These are phyloP conservation scores for Claviceps monticola DNA, from an alignment of 2,329 filamentous ascomycete genomes.

Conservation along the genomic window DNA sequence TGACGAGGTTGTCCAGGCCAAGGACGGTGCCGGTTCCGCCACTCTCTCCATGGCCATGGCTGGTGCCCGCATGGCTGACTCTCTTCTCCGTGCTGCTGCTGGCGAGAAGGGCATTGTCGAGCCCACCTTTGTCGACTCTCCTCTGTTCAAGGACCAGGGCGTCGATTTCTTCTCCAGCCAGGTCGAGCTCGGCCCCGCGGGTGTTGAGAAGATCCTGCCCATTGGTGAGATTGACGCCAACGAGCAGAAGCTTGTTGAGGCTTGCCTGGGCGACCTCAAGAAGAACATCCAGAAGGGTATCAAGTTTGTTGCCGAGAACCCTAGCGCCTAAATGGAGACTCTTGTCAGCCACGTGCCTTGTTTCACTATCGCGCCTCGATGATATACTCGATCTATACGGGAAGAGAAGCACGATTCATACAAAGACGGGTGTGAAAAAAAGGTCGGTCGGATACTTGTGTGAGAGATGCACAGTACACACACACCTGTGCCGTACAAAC, in stretches of 20 bases:
- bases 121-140: conserved; percentile 93
- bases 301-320: conserved; percentile 44
- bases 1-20: conserved; percentile 98
- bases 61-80: conserved; percentile 73
- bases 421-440: background rate
- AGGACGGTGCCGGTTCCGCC: conserved; percentile 92
- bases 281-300: conserved; percentile 93
- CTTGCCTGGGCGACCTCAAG: conserved; percentile 70
- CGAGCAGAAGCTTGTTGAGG: conserved; percentile 85
- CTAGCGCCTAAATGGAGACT: conserved; percentile 36
- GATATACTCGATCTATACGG: background rate
- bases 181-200: conserved; percentile 91
- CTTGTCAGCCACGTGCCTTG: background rate
- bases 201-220: conserved; percentile 85
- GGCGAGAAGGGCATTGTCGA: conserved; percentile 92
- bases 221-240: conserved; percentile 71
- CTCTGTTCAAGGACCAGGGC: conserved; percentile 96
- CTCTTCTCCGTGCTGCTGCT: conserved; percentile 79
- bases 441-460: background rate
- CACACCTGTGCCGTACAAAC: background rate
- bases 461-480: background rate
- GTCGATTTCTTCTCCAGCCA: conserved; percentile 93
- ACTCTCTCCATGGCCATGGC: conserved; percentile 99
- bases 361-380: background rate
- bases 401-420: conserved; percentile 1